Evolutionary conservation across 2,329 filamentous ascomycete genomes (phyloP).

Genomic region (Fusarium guadeloupense): DNA sequence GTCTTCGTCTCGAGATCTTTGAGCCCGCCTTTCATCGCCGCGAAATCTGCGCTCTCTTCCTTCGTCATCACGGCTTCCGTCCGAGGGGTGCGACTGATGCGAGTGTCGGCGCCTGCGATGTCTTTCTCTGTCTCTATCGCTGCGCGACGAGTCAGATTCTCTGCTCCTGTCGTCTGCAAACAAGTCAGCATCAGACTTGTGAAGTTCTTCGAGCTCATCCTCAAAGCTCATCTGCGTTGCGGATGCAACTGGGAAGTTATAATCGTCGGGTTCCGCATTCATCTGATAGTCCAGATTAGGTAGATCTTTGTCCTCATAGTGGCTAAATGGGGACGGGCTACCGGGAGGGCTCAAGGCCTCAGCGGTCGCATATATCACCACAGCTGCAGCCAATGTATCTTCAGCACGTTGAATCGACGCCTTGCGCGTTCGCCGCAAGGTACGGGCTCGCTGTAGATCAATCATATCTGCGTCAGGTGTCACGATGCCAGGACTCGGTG

Average conservation of each 20-base stretch:
- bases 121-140: conserved; percentile 52
- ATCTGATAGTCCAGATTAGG: conserved; percentile 42
- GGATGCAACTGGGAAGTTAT: conserved; percentile 47
- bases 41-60: conserved; percentile 39
- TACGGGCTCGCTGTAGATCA: conserved; percentile 53
- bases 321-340: conserved; percentile 44
- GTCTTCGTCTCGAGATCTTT: conserved; percentile 31
- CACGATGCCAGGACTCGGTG: conserved; percentile 59
- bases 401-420: conserved; percentile 58
- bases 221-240: conserved; percentile 47
- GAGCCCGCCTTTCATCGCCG: conserved; percentile 38
- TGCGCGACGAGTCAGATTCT: conserved; percentile 48
- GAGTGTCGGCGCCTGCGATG: conserved; percentile 55
- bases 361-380: conserved; percentile 62
- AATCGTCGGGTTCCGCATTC: conserved; percentile 40
- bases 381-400: conserved; percentile 63
- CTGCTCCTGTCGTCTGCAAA: conserved; percentile 62
- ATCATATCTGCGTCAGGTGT: conserved; percentile 54
- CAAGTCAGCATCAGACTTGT: conserved; percentile 63
- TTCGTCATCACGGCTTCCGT: conserved; percentile 47
- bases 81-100: conserved; percentile 48
- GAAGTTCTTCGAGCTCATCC: conserved; percentile 53
- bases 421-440: conserved; percentile 56
- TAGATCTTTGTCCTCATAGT: conserved; percentile 39
- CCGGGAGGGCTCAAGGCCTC: conserved; percentile 56